Base-by-base conservation (phyloP, 2,329 filamentous ascomycete genomes). In the Ramularia endophylla region DNA sequence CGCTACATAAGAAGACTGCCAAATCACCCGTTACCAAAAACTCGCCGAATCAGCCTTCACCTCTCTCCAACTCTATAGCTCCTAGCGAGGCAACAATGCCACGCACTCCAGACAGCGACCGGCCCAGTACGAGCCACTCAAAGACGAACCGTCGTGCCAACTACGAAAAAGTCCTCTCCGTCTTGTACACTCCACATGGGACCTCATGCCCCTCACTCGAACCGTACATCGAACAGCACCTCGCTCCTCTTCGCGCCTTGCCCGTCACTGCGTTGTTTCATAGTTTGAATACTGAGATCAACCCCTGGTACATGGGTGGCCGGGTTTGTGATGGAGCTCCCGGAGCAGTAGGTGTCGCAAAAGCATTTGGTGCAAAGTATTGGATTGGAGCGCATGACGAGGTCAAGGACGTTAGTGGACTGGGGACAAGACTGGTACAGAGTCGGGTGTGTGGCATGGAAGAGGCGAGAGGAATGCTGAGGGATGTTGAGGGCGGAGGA, bases 171-270 rank as follows among this genome's bases (percentile, higher is more conserved):
- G 72, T 77, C 2, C 58, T 83, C 15, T 82, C 78, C 1, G 62
- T 83, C 30, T 65, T 85, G 36, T 85, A 79, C 60, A 78, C 78
- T 0, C 80, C 81, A 0, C 79, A 83, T 54, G 80, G 80, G 9
- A 73, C 79, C 28, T 65, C 71, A 0, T 77, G 75, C 51, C 57
- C 68, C 4, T 65, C 70, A 16, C 64, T 85, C 8, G 63, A 68
- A 20, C 64, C 73, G 5, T 85, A 81, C 55, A 69, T 72, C 5
- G 70, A 72, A 2, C 69, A 71, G 0, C 75, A 82, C 54, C 73
- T 83, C 3, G 64, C 76, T 2, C 58, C 66, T 5, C 29, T 51
- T 1, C 69, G 76, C 53, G 77, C 79, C 0, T 66, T 83, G 2
- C 80, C 79, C 0, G 64, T 85, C 13, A 82, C 77, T 0, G 73